A percentile compares a stretch with the other conserved stretches of the same genome.
Conservation (phyloP, 1,139 yeast genomes). For the Nakaseomyces delphensis region DNA sequence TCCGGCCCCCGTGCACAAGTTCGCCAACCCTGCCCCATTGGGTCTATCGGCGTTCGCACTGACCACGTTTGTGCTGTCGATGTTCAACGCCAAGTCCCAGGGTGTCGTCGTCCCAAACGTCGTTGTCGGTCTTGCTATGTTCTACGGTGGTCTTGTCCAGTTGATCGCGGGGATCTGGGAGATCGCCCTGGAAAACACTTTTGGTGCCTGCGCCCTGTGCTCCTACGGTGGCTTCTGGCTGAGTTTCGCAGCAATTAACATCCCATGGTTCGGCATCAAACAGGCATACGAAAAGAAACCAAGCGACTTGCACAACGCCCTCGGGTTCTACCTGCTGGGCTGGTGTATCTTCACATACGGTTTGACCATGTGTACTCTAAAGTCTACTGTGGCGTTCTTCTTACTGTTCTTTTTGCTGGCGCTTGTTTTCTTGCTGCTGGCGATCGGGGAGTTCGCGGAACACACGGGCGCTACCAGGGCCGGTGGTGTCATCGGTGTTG, state of each 20-base stretch:
- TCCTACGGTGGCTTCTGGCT: slow-evolving; percentile 74
- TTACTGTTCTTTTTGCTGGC: slow-evolving; percentile 50
- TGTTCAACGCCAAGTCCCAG: slow-evolving; percentile 44
- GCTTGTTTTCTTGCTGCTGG: slow-evolving; percentile 55
- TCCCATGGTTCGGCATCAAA: slow-evolving; percentile 53
- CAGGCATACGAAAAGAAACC: slow-evolving; percentile 39
- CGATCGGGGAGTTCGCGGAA: slow-evolving; percentile 48
- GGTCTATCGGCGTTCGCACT: slow-evolving; percentile 61
- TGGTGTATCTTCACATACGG: slow-evolving; percentile 65
- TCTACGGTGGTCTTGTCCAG: slow-evolving; percentile 82
- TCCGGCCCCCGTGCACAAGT: slow-evolving; percentile 36
- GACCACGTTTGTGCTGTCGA: slow-evolving; percentile 56
- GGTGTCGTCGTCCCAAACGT: slow-evolving; percentile 43
- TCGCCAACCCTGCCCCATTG: slow-evolving; percentile 63
- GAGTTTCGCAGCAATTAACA: slow-evolving; percentile 51
- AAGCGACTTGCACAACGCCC: slow-evolving; percentile 37
- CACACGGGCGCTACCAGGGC: slow-evolving; percentile 41
- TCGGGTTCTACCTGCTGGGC: slow-evolving; percentile 54
- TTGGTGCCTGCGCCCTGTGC: slow-evolving; percentile 63
- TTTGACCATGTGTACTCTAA: slow-evolving; percentile 50
- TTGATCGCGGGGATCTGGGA: slow-evolving; percentile 56
- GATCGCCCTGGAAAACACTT: slow-evolving; percentile 56
- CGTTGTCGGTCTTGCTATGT: slow-evolving; percentile 67
- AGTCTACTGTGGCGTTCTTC: slow-evolving; percentile 62
- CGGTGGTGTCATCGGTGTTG: slow-evolving; percentile 58